These are phyloP conservation scores for Polytrichum formosum DNA, from an alignment of 225 moss, liverwort and hornwort genomes.

Conservation along the genomic window DNA sequence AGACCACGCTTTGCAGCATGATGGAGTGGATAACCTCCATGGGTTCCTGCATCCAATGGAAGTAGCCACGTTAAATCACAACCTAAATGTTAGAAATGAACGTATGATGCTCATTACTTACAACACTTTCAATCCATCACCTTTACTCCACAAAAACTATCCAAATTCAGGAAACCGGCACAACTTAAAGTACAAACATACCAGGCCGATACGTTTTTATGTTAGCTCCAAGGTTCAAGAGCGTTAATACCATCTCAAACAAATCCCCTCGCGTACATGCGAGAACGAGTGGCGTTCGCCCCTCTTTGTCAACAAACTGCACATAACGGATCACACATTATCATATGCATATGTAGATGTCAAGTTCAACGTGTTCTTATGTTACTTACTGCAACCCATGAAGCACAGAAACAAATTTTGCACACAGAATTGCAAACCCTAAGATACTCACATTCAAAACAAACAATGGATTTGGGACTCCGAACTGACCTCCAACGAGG, in stretches of 20 bases:
- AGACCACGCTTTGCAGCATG: constrained; percentile 98
- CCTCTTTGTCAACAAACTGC: constrained; percentile 94
- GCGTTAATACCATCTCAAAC: constrained; percentile 94
- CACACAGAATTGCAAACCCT: neutral
- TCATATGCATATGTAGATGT: constrained; percentile 5
- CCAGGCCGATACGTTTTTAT: constrained; percentile 78
- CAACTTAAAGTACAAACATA: constrained; percentile 20
- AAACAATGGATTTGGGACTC: neutral
- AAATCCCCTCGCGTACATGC: constrained; percentile 97
- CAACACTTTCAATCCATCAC: neutral
- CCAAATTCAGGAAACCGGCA: neutral
- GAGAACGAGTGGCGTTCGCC: constrained; percentile 83
- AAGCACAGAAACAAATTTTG: too few relatives aligned
- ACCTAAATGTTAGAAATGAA: too few relatives aligned
- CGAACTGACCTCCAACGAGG: constrained; percentile 77
- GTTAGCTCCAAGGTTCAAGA: constrained; percentile 84
- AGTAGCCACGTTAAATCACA: neutral
- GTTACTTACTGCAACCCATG: neutral
- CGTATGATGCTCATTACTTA: too few relatives aligned
- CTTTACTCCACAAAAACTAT: neutral
- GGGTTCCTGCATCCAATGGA: constrained; percentile 48
- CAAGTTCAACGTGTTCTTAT: neutral
- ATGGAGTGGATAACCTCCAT: constrained; percentile 90
- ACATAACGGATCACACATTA: constrained; percentile 14
- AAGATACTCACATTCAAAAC: neutral